Evolutionary conservation across 1,284 basidiomycete species (phyloP).

Genomic region (Puccinia coronata): DNA sequence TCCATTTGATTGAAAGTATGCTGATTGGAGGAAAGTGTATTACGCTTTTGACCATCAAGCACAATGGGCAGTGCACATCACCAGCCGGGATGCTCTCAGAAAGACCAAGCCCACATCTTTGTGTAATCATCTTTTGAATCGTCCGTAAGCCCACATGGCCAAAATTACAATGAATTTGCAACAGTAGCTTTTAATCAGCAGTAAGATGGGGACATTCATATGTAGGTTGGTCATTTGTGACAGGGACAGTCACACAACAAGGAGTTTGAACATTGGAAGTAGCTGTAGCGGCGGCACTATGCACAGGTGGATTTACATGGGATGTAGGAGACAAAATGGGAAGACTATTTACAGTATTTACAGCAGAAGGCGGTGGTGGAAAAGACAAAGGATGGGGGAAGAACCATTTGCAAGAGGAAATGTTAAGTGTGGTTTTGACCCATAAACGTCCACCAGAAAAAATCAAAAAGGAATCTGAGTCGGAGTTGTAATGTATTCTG

Average conservation of each 20-base stretch:
- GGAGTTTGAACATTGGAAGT: too few species aligned
- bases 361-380: too few species aligned
- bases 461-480: neutral
- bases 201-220: neutral
- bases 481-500: neutral
- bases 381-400: neutral
- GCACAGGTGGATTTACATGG: too few species aligned
- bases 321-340: too few species aligned
- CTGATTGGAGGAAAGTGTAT: neutral
- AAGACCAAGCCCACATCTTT: neutral
- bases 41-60: neutral
- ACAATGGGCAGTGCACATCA: neutral
- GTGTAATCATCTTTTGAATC: neutral
- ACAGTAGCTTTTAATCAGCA: neutral
- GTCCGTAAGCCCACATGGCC: neutral
- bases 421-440: neutral
- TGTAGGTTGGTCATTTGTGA: too few species aligned
- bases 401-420: neutral
- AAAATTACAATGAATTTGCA: neutral
- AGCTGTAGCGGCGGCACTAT: too few species aligned
- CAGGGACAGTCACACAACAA: too few species aligned
- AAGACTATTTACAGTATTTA: too few species aligned
- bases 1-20: neutral
- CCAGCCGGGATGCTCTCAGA: neutral
- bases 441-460: neutral